Conservation (phyloP, 164 flowering plant species). For the Berberis vulgaris region DNA sequence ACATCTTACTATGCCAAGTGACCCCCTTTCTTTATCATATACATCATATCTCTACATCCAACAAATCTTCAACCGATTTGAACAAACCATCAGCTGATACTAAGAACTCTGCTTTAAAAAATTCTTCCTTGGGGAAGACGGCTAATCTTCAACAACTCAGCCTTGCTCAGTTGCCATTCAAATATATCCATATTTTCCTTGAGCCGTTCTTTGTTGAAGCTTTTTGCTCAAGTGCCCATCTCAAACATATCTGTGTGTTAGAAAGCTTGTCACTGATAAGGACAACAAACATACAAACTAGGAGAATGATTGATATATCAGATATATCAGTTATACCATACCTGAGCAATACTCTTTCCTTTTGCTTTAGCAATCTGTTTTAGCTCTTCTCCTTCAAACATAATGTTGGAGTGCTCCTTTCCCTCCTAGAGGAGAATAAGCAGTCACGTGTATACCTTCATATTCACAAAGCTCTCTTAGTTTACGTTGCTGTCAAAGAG, state of each 20-base stretch:
- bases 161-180: conserved; percentile 25
- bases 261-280: not conserved
- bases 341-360: conserved; percentile 25
- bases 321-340: not conserved
- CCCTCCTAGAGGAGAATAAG: conserved; percentile 29
- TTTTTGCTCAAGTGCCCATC: conserved; percentile 31
- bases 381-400: conserved; percentile 16
- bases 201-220: conserved; percentile 21
- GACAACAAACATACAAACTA: not conserved
- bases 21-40: no score
- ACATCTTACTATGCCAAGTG: no score
- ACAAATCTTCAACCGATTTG: conserved; percentile 24
- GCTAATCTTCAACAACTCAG: conserved; percentile 17
- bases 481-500: conserved; percentile 23
- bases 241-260: conserved; percentile 18
- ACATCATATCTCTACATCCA: conserved; percentile 27
- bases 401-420: conserved; percentile 9
- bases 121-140: conserved; percentile 19
- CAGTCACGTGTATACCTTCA: conserved; percentile 20
- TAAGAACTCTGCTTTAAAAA: not conserved
- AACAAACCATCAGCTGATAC: conserved; percentile 17
- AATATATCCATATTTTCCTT: conserved; percentile 23
- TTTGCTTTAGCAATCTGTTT: conserved; percentile 22
- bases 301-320: no score
- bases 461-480: conserved; percentile 21